phyloP scores from a whole-genome alignment of 352 stramenopile genomes.

The Bremia lactucae region DNA sequence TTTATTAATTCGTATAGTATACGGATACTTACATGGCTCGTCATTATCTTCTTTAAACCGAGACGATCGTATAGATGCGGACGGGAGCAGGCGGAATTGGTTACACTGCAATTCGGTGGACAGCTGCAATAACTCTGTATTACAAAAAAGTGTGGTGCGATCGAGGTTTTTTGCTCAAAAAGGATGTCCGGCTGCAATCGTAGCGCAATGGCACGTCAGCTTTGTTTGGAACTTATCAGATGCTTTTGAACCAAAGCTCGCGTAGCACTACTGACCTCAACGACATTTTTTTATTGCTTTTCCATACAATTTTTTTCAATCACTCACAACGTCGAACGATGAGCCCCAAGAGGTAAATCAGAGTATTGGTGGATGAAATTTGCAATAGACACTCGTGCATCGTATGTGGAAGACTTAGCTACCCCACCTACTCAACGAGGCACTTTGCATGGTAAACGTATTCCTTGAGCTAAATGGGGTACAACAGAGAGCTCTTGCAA shows the following conservation, averaged over 20 bases:
- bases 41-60: constrained; percentile 23
- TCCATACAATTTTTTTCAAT: constrained; percentile 50
- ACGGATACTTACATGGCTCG: too few relatives aligned
- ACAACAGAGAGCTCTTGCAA: too few relatives aligned
- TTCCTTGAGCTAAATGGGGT: too few relatives aligned
- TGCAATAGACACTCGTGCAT: background rate
- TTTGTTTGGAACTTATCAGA: constrained; percentile 55
- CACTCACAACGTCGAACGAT: constrained; percentile 54
- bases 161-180: background rate
- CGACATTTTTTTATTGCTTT: constrained; percentile 47
- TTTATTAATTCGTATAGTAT: too few relatives aligned
- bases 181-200: constrained; percentile 20
- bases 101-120: constrained; percentile 31
- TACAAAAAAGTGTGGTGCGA: background rate
- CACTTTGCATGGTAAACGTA: too few relatives aligned
- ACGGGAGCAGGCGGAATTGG: constrained; percentile 27
- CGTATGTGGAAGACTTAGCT: too few relatives aligned
- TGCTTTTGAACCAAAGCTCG: constrained; percentile 48
- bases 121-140: constrained; percentile 29
- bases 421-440: too few relatives aligned
- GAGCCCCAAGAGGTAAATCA: constrained; percentile 47
- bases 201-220: constrained; percentile 44
- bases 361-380: background rate
- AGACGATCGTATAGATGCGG: constrained; percentile 56
- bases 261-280: constrained; percentile 36